phyloP scores from a whole-genome alignment of 129 eudicot species.

The Flaveria robusta region DNA sequence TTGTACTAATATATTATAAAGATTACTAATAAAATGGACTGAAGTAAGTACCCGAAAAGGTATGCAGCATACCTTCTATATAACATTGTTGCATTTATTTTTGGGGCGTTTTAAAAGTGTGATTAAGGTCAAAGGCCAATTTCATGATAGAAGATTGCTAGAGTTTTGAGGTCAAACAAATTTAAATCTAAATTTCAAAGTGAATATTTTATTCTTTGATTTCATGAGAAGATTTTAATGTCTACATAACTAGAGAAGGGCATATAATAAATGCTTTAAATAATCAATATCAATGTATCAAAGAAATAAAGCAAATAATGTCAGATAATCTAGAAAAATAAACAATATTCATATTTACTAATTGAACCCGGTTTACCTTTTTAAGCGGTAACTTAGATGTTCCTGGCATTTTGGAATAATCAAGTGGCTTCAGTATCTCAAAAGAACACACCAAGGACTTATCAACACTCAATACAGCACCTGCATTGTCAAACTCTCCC shows the following conservation, averaged over 20 bases:
- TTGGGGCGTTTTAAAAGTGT: not conserved
- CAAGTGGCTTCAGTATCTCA: slow-evolving; percentile 80
- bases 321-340: not conserved
- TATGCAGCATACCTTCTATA: no score
- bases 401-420: slow-evolving; percentile 46
- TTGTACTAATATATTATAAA: no score
- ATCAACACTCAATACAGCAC: slow-evolving; percentile 88
- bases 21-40: no score
- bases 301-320: not conserved
- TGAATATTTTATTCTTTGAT: not conserved
- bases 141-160: not conserved
- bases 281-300: slow-evolving; percentile 10
- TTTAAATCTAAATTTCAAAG: not conserved
- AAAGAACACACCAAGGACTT: slow-evolving; percentile 80
- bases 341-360: not conserved
- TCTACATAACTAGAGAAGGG: not conserved
- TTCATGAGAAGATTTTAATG: not conserved
- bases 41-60: no score
- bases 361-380: slow-evolving; percentile 50
- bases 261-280: not conserved
- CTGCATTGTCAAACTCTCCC: slow-evolving; percentile 94
- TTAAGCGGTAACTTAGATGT: slow-evolving; percentile 61
- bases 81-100: not conserved
- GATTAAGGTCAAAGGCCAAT: not conserved
- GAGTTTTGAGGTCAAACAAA: slow-evolving; percentile 9